Evolutionary conservation across 805 yeast genomes (phyloP).

Genomic region (Barnettozyma vustinii): DNA sequence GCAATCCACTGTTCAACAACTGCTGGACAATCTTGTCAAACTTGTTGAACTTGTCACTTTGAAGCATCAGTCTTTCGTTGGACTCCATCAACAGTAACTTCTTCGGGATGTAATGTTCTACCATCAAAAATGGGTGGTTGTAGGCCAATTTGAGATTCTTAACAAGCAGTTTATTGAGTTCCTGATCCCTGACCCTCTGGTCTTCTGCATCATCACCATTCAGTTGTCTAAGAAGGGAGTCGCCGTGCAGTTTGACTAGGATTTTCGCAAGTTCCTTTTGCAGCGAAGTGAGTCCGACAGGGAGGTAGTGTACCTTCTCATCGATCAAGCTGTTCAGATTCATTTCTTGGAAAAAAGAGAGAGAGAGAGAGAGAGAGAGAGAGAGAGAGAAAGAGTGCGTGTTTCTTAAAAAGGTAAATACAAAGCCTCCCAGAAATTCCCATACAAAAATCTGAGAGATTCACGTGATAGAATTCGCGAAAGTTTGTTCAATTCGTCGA

Average conservation of each 20-base stretch:
- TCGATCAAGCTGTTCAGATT: slow-evolving; percentile 1
- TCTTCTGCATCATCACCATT: slow-evolving; percentile 6
- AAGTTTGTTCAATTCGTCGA: not conserved
- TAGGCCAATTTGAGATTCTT: slow-evolving; percentile 45
- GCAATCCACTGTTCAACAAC: slow-evolving; percentile 18
- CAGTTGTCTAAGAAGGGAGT: slow-evolving; percentile 25
- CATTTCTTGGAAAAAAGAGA: not conserved
- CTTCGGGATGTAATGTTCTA: slow-evolving; percentile 73
- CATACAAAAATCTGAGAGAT: not conserved
- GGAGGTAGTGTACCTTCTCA: slow-evolving; percentile 27
- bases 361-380: not conserved
- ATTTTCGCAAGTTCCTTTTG: slow-evolving; percentile 41
- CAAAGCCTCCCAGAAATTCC: not conserved
- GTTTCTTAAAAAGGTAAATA: too few relatives aligned
- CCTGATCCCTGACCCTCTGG: slow-evolving; percentile 14
- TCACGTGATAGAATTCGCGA: not conserved
- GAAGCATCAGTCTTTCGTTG: slow-evolving; percentile 44
- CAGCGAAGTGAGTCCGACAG: slow-evolving; percentile 37
- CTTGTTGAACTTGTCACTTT: slow-evolving; percentile 56
- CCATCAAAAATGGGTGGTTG: slow-evolving; percentile 66
- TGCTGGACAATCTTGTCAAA: slow-evolving; percentile 40
- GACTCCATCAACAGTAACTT: slow-evolving; percentile 62
- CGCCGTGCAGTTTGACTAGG: slow-evolving; percentile 37
- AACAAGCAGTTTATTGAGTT: slow-evolving; percentile 37
- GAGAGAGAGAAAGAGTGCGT: too few relatives aligned